Conservation (phyloP, 1,139 yeast genomes). For the Saccharomyces hybrid region DNA sequence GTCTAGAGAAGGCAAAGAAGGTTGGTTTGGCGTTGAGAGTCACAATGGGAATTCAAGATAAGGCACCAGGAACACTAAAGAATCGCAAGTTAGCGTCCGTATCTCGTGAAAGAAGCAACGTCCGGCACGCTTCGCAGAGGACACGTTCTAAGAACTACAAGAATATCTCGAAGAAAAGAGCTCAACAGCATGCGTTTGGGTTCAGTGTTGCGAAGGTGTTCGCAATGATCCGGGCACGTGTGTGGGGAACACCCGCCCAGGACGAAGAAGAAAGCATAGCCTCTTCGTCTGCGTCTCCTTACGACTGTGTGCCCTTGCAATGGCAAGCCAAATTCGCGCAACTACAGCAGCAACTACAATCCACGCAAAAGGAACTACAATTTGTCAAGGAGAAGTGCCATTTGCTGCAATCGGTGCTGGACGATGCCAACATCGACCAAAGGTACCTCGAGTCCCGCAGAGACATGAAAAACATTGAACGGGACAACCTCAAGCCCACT, state of each 20-base stretch:
- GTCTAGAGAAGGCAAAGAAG: background rate
- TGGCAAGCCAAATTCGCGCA: conserved; percentile 38
- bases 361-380: conserved; percentile 54
- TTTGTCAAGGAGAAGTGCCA: conserved; percentile 31
- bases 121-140: background rate
- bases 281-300: background rate
- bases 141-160: conserved; percentile 1
- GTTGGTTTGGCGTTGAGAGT: background rate
- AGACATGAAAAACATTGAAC: conserved; percentile 26
- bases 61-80: background rate
- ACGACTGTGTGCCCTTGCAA: conserved; percentile 16
- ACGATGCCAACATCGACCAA: conserved; percentile 29
- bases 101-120: background rate
- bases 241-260: background rate
- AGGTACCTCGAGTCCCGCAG: conserved; percentile 29
- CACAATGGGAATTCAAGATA: background rate
- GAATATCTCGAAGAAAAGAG: conserved; percentile 3
- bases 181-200: conserved; percentile 3
- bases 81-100: background rate
- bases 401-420: conserved; percentile 24
- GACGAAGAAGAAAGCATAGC: background rate
- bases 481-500: conserved; percentile 23
- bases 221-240: background rate
- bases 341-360: conserved; percentile 47
- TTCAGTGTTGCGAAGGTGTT: background rate